Base-by-base conservation (phyloP, 2,329 filamentous ascomycete genomes). In the Venturia oleaginea region DNA sequence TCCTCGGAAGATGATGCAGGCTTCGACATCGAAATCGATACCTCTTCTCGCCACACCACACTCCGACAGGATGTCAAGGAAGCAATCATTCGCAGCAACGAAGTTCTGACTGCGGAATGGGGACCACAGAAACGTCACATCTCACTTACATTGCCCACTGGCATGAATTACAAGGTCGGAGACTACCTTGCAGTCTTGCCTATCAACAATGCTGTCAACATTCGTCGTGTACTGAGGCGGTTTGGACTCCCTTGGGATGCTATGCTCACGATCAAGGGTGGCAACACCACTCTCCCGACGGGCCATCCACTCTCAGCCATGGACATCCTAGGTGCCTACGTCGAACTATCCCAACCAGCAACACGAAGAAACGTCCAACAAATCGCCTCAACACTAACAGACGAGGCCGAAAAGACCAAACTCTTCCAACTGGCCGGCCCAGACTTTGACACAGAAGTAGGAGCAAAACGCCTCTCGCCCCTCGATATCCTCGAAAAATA, bases 171-270 rank as follows among this genome's bases (percentile, higher is more conserved):
- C 74, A 81, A 83, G 46, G 83, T 87, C 1, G 90, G 90, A 17
- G 90, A 93, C 71, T 93, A 94, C 71, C 81, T 93, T 0, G 87
- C 88, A 0, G 79, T 92, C 2, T 77, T 92, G 1, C 90, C 90
- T 0, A 75, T 90, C 37, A 93, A 93, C 72, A 84, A 85, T 1
- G 79, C 80, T 57, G 75, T 81, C 37, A 84, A 79, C 11, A 83
- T 92, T 2, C 79, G 81, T 4, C 81, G 88, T 10, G 87, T 84
- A 0, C 84, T 91, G 75, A 77, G 76, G 22, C 79, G 81, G 24
- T 92, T 92, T 71, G 77, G 81, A 0, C 76, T 93, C 0, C 81
- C 87, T 0, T 88, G 86, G 84, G 89, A 92, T 72, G 83, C 86
- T 2, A 81, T 84, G 66, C 75, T 91, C 54, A 85, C 82, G 10